phyloP scores from a whole-genome alignment of 176 grass and related monocot genomes.

The Eragrostis nindensis region DNA sequence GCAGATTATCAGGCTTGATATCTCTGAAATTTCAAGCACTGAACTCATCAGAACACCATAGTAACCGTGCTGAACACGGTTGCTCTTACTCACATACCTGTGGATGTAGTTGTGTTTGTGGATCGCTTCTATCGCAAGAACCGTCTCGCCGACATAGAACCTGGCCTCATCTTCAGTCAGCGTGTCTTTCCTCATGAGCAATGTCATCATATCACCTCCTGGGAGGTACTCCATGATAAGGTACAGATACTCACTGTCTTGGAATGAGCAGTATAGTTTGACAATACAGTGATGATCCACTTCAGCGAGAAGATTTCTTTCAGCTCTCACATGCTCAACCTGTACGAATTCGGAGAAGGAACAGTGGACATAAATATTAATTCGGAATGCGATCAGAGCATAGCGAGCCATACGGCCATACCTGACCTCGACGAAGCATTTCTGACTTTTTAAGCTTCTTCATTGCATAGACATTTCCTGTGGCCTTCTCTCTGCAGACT shows the following conservation, averaged over 20 bases:
- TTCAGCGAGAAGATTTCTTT: slow-evolving; percentile 98
- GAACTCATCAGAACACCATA: slow-evolving; percentile 24
- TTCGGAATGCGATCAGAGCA: slow-evolving; percentile 23
- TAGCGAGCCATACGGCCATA: slow-evolving; percentile 41
- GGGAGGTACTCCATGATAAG: slow-evolving; percentile 99
- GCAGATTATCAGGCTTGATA: slow-evolving; percentile 99
- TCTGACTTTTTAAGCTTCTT: slow-evolving; percentile 98
- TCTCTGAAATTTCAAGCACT: slow-evolving; percentile 66
- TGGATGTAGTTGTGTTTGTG: slow-evolving; percentile 98
- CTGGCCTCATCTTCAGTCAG: slow-evolving; percentile 82
- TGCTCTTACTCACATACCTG: slow-evolving; percentile 54
- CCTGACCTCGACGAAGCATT: slow-evolving; percentile 98
- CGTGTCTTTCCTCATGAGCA: slow-evolving; percentile 97
- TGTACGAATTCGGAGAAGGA: slow-evolving; percentile 27
- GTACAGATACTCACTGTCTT: slow-evolving; percentile 89
- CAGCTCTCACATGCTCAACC: slow-evolving; percentile 99
- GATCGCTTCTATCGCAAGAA: slow-evolving; percentile 94
- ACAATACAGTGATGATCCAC: slow-evolving; percentile 97
- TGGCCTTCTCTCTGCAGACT: slow-evolving; percentile 83
- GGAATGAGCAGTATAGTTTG: slow-evolving; percentile 95
- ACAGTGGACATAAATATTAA: neutral
- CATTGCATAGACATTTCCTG: slow-evolving; percentile 95
- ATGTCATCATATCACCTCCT: slow-evolving; percentile 97
- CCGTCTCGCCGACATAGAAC: slow-evolving; percentile 86
- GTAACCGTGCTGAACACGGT: neutral